Conservation (phyloP, 768 basidiomycete species). For the Exsudoporus frostii region DNA sequence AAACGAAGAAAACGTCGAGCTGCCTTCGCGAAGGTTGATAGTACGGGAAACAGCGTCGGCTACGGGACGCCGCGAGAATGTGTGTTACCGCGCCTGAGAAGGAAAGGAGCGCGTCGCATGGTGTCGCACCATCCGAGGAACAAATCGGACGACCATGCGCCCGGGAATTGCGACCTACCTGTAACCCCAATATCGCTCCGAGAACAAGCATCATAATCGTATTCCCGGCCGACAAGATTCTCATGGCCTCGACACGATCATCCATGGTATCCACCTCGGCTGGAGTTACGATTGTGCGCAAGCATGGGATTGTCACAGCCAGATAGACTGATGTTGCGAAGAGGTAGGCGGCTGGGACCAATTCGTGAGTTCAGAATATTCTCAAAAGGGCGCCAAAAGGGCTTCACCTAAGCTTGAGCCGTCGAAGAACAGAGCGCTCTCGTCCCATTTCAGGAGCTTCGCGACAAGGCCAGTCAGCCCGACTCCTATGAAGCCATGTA, state of each 20-base stretch:
- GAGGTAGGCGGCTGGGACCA: slow-evolving; percentile 61
- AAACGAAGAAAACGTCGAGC: slow-evolving; percentile 8
- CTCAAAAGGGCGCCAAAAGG: not conserved
- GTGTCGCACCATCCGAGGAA: slow-evolving; percentile 2
- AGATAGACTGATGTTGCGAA: slow-evolving; percentile 79
- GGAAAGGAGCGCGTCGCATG: not conserved
- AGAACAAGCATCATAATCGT: slow-evolving; percentile 74
- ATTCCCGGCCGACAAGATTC: slow-evolving; percentile 82
- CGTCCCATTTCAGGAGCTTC: slow-evolving; percentile 86
- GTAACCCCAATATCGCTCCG: slow-evolving; percentile 61
- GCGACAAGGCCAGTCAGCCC: slow-evolving; percentile 71
- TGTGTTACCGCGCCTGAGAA: slow-evolving; percentile 8
- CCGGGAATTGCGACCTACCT: slow-evolving; percentile 47
- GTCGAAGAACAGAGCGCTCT: slow-evolving; percentile 94
- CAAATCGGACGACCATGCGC: not conserved
- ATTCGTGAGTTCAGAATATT: slow-evolving; percentile 11
- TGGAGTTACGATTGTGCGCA: slow-evolving; percentile 73
- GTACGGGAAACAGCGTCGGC: slow-evolving; percentile 8
- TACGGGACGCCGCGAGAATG: slow-evolving; percentile 6
- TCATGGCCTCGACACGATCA: slow-evolving; percentile 76
- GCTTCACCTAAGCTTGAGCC: slow-evolving; percentile 77
- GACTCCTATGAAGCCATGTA: slow-evolving; percentile 82
- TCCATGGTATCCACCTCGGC: slow-evolving; percentile 50
- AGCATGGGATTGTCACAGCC: slow-evolving; percentile 72
- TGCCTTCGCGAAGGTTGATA: not conserved